Evolutionary conservation across 2,329 filamentous ascomycete genomes (phyloP).

Genomic region (Penicillium expansum): DNA sequence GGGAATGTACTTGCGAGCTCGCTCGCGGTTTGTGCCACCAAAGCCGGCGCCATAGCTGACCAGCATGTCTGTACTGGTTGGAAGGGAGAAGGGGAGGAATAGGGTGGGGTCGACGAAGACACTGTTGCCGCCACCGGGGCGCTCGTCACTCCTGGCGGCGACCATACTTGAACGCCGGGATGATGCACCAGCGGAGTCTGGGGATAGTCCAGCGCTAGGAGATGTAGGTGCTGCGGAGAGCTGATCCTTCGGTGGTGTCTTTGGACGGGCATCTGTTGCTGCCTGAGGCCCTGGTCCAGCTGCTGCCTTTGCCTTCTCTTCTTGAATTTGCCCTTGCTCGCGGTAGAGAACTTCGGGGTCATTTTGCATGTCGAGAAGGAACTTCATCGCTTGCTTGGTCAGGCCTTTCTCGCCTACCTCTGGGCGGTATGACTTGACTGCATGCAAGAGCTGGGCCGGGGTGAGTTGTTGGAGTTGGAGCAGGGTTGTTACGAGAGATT

Average conservation of each 20-base stretch:
- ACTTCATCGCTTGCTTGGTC: slow-evolving; percentile 83
- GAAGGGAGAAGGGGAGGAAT: slow-evolving; percentile 92
- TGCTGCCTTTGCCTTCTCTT: slow-evolving; percentile 22
- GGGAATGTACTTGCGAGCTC: slow-evolving; percentile 92
- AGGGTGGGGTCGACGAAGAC: slow-evolving; percentile 82
- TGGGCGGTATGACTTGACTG: slow-evolving; percentile 86
- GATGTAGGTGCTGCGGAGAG: slow-evolving; percentile 18
- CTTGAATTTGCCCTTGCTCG: slow-evolving; percentile 35
- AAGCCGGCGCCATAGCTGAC: slow-evolving; percentile 93
- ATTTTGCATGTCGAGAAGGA: slow-evolving; percentile 75
- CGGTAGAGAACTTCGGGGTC: slow-evolving; percentile 60
- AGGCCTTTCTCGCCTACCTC: slow-evolving; percentile 94
- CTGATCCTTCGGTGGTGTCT: slow-evolving; percentile 28
- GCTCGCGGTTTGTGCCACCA: slow-evolving; percentile 84
- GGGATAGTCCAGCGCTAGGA: slow-evolving; percentile 22
- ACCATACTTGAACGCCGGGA: slow-evolving; percentile 25
- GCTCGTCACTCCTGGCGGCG: slow-evolving; percentile 25
- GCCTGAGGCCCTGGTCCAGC: slow-evolving; percentile 13
- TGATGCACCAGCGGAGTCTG: slow-evolving; percentile 23
- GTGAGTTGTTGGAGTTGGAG: slow-evolving; percentile 83
- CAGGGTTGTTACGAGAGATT: slow-evolving; percentile 81
- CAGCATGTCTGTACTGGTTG: slow-evolving; percentile 95
- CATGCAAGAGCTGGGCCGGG: slow-evolving; percentile 84
- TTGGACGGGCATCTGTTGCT: slow-evolving; percentile 26
- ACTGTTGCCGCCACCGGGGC: slow-evolving; percentile 25